phyloP scores from a whole-genome alignment of 768 basidiomycete genomes.

The Clathrus columnatus region DNA sequence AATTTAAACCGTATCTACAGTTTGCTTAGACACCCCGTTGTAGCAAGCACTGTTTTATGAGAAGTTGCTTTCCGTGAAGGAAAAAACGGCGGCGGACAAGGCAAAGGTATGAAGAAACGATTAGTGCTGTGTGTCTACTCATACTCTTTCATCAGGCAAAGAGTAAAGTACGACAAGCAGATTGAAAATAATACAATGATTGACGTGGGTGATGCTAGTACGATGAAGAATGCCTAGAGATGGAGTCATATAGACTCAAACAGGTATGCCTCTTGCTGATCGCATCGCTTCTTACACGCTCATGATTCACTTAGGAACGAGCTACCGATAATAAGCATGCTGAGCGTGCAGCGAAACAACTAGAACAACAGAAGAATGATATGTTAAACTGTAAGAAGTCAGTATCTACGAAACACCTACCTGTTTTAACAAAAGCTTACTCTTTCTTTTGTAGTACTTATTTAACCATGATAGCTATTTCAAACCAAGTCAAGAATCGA shows the following conservation, averaged over 20 bases:
- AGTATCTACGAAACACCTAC: constrained; percentile 8
- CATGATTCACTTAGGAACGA: constrained; percentile 37
- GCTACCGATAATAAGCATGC: constrained; percentile 68
- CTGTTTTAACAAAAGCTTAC: neutral
- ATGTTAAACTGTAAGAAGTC: constrained; percentile 83
- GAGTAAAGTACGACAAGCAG: constrained; percentile 40
- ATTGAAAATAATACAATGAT: neutral
- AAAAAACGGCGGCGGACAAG: constrained; percentile 58
- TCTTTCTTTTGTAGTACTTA: constrained; percentile 40
- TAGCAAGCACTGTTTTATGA: constrained; percentile 66
- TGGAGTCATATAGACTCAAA: constrained; percentile 68
- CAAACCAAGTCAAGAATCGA: constrained; percentile 60
- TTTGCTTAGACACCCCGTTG: neutral
- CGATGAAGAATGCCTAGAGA: constrained; percentile 67
- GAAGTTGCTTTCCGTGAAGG: constrained; percentile 61
- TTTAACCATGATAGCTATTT: constrained; percentile 57
- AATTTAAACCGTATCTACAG: neutral
- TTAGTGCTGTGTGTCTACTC: constrained; percentile 10
- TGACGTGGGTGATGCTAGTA: constrained; percentile 39
- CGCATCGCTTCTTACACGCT: neutral
- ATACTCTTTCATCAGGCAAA: constrained; percentile 36
- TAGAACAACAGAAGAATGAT: constrained; percentile 64
- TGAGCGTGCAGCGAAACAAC: constrained; percentile 62
- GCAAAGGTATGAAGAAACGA: constrained; percentile 45
- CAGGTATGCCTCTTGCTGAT: constrained; percentile 38